Evolutionary conservation across 768 basidiomycete species (phyloP).

Genomic region (Tubosaeta brunneosetosa): DNA sequence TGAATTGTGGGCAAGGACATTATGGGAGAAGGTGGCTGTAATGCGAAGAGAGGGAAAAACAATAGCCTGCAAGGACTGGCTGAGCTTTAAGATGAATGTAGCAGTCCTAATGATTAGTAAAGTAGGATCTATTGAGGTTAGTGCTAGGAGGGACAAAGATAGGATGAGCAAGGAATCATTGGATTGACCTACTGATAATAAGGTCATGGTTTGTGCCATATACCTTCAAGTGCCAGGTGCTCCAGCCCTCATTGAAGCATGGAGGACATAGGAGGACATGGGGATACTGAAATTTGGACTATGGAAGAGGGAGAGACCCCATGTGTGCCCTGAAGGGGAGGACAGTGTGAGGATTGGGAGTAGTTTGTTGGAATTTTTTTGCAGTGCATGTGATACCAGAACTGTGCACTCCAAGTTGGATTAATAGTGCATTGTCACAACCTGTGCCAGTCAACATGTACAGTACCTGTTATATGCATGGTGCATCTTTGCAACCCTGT

Average conservation of each 20-base stretch:
- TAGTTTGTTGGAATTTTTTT: too few relatives aligned
- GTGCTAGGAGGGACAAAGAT: conserved; percentile 50
- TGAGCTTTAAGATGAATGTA: conserved; percentile 74
- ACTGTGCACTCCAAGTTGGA: too few relatives aligned
- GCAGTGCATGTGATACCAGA: too few relatives aligned
- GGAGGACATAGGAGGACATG: conserved; percentile 72
- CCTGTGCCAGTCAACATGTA: too few relatives aligned
- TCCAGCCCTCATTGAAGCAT: conserved; percentile 97
- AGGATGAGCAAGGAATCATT: background rate
- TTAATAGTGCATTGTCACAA: too few relatives aligned
- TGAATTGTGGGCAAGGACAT: conserved; percentile 43
- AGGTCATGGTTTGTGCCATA: conserved; percentile 93
- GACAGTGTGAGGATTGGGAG: too few relatives aligned
- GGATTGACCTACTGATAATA: conserved; percentile 82
- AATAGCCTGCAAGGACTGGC: conserved; percentile 70
- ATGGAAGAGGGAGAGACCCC: conserved; percentile 77
- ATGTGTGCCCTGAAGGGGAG: too few relatives aligned
- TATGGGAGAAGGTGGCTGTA: conserved; percentile 70
- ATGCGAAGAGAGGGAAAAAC: conserved; percentile 70
- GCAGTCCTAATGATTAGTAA: conserved; percentile 92
- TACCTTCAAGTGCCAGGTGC: conserved; percentile 96
- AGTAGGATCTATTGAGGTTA: conserved; percentile 90
- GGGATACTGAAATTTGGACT: conserved; percentile 64
- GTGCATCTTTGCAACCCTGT: too few relatives aligned
- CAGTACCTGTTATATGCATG: too few relatives aligned